phyloP scores from a whole-genome alignment of 352 stramenopile genomes.

The Phytophthora constricta region DNA sequence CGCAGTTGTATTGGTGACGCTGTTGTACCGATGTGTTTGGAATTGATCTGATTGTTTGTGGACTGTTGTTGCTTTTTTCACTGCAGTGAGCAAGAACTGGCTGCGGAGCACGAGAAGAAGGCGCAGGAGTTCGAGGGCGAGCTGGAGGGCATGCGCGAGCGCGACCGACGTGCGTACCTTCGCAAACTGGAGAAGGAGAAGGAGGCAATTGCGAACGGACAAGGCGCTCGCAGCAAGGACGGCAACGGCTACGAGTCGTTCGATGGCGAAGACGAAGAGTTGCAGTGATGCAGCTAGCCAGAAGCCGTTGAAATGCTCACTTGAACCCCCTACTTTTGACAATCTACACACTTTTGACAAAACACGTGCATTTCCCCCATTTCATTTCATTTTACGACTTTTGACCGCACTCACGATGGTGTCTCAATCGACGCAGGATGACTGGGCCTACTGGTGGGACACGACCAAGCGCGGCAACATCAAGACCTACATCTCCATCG shows the following conservation, averaged over 20 bases:
- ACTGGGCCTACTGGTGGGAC: slow-evolving; percentile 66
- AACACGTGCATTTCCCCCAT: not conserved
- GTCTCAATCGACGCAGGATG: slow-evolving; percentile 59
- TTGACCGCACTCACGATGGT: slow-evolving; percentile 29
- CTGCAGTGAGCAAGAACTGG: slow-evolving; percentile 60
- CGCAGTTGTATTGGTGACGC: not conserved
- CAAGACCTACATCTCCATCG: slow-evolving; percentile 71
- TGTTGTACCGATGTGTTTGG: not conserved
- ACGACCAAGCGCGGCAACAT: slow-evolving; percentile 53
- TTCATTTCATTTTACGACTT: slow-evolving; percentile 28
- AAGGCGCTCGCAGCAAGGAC: slow-evolving; percentile 23
- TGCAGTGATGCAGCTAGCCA: slow-evolving; percentile 44
- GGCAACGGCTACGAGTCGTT: slow-evolving; percentile 55
- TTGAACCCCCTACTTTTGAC: too few species aligned
- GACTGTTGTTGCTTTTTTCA: slow-evolving; percentile 2
- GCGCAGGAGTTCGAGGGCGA: slow-evolving; percentile 58
- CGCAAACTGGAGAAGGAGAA: slow-evolving; percentile 74
- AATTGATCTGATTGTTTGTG: not conserved
- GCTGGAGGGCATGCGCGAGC: slow-evolving; percentile 76
- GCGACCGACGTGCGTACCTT: slow-evolving; percentile 74
- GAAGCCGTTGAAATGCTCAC: too few species aligned
- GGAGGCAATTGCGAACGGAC: slow-evolving; percentile 41
- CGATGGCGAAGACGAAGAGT: slow-evolving; percentile 59
- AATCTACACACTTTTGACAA: slow-evolving; percentile 11
- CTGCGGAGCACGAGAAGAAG: slow-evolving; percentile 50